A percentile compares a stretch with the other conserved stretches of the same genome.
Evolutionary conservation across 2,329 filamentous ascomycete species (phyloP).

Genomic region (Periconia digitata): DNA sequence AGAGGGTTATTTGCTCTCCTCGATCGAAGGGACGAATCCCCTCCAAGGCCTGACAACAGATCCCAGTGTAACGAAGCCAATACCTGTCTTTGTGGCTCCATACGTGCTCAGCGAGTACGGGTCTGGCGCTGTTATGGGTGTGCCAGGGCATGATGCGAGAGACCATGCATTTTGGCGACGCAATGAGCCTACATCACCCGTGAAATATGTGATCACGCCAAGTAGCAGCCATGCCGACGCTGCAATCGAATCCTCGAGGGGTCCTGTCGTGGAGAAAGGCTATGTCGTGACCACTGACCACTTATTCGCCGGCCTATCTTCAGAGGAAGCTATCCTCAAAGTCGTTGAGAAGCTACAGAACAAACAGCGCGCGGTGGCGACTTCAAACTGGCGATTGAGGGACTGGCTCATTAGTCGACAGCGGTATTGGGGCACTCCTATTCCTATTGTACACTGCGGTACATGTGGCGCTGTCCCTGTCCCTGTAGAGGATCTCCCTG

Average conservation of each 20-base stretch:
- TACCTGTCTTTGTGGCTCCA: conserved; percentile 79
- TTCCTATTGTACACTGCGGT: conserved; percentile 81
- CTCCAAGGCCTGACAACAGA: conserved; percentile 56
- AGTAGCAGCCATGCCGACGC: neutral
- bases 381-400: conserved; percentile 76
- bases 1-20: conserved; percentile 66
- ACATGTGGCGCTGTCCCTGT: conserved; percentile 79
- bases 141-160: conserved; percentile 79
- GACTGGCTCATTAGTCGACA: conserved; percentile 95
- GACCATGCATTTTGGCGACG: conserved; percentile 80
- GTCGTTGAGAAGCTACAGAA: conserved; percentile 56
- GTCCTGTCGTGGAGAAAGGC: conserved; percentile 66
- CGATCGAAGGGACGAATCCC: conserved; percentile 34
- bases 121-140: conserved; percentile 88
- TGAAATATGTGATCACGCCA: conserved; percentile 58
- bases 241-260: conserved; percentile 32
- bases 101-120: conserved; percentile 87
- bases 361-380: conserved; percentile 60
- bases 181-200: conserved; percentile 62
- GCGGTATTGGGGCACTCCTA: conserved; percentile 87
- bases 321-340: conserved; percentile 61
- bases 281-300: conserved; percentile 68
- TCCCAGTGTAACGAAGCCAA: conserved; percentile 50
- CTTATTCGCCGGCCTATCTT: conserved; percentile 64
- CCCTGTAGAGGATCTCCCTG: conserved; percentile 73